A percentile compares a stretch with the other conserved stretches of the same genome.
phyloP scores from a whole-genome alignment of 192 early-diverging fungal species.

The Mycoemilia scoparia region DNA sequence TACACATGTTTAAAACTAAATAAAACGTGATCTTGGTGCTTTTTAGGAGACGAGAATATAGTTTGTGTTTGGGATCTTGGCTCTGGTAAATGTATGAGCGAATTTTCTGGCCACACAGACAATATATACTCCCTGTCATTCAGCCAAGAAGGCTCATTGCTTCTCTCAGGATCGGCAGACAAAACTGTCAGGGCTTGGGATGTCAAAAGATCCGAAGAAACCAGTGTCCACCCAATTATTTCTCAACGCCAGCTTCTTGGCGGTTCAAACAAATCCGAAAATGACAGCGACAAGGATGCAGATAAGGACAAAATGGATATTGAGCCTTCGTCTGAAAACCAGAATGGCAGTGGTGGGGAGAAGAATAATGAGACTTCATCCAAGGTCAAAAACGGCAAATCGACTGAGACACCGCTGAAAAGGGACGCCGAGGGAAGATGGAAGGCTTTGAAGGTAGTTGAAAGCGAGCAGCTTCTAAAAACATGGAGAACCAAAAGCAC shows the following conservation, averaged over 20 bases:
- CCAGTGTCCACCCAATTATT: conserved; percentile 18
- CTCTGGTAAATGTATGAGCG: conserved; percentile 63
- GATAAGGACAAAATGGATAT: conserved; percentile 13
- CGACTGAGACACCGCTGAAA: not conserved
- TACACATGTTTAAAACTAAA: too few relatives aligned
- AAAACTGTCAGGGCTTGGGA: conserved; percentile 84
- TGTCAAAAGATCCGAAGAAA: conserved; percentile 38
- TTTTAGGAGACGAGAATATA: too few relatives aligned
- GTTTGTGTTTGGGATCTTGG: conserved; percentile 87
- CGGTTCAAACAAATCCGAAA: not conserved
- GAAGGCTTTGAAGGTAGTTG: conserved; percentile 16
- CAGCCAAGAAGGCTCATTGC: conserved; percentile 54
- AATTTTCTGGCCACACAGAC: conserved; percentile 67
- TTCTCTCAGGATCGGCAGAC: conserved; percentile 76
- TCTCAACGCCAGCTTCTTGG: conserved; percentile 13
- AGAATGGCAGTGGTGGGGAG: conserved; percentile 1
- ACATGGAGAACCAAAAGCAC: conserved; percentile 83
- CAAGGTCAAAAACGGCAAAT: conserved; percentile 13
- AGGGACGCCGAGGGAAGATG: conserved; percentile 26
- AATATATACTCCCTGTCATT: conserved; percentile 74
- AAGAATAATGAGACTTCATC: not conserved
- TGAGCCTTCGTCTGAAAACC: conserved; percentile 2
- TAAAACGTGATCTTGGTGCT: too few relatives aligned
- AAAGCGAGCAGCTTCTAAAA: conserved; percentile 41
- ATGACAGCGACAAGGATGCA: not conserved